Percentiles rank a stretch among this genome's conserved stretches.
Evolutionary conservation across 805 yeast genomes (phyloP).

Genomic region (Blastobotrys attinorum): DNA sequence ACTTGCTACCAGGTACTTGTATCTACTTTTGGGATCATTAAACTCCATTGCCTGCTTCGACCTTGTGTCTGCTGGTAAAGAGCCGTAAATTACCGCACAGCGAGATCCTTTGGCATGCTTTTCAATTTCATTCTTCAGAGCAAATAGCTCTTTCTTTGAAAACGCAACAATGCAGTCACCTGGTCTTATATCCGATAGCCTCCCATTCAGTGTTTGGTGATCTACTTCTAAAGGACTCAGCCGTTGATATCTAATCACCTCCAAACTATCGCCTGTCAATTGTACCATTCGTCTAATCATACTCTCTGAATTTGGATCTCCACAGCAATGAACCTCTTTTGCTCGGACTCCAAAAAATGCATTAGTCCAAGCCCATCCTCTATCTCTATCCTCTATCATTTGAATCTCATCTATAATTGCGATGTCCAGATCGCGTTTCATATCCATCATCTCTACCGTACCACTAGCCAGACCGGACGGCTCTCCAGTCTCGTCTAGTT

Average conservation of each 20-base stretch:
- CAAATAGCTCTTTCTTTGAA: slow-evolving; percentile 64
- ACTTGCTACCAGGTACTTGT: slow-evolving; percentile 83
- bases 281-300: slow-evolving; percentile 50
- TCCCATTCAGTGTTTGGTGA: slow-evolving; percentile 23
- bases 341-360: slow-evolving; percentile 84
- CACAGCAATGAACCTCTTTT: slow-evolving; percentile 83
- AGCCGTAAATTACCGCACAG: slow-evolving; percentile 91
- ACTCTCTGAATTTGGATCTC: slow-evolving; percentile 80
- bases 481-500: slow-evolving; percentile 56
- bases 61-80: slow-evolving; percentile 91
- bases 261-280: slow-evolving; percentile 73
- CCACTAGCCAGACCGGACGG: slow-evolving; percentile 75
- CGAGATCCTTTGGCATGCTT: slow-evolving; percentile 34
- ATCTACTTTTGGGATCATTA: slow-evolving; percentile 56
- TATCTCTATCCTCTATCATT: slow-evolving; percentile 68
- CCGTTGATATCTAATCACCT: slow-evolving; percentile 64
- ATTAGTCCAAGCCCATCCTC: slow-evolving; percentile 95
- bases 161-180: slow-evolving; percentile 93
- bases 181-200: slow-evolving; percentile 27
- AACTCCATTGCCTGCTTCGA: slow-evolving; percentile 74
- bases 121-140: slow-evolving; percentile 64
- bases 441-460: slow-evolving; percentile 89
- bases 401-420: slow-evolving; percentile 95
- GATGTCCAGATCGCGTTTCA: slow-evolving; percentile 61
- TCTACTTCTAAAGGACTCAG: slow-evolving; percentile 63